Evolutionary conservation across 73 alveolate species (phyloP).

Genomic region (Breviolum minutum): DNA sequence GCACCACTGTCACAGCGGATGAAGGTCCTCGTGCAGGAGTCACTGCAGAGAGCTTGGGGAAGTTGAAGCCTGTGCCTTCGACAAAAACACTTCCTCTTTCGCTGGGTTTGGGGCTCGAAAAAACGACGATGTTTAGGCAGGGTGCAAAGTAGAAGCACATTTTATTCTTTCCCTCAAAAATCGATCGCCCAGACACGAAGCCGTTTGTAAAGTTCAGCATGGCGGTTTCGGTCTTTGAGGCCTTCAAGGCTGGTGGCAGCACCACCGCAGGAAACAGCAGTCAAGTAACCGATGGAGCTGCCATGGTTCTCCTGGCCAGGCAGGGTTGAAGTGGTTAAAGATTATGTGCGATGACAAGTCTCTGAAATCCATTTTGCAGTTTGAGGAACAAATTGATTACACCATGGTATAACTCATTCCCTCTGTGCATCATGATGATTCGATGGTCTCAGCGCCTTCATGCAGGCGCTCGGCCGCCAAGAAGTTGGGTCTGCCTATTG

Average conservation of each 20-base stretch:
- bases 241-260: constrained; percentile 99
- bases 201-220: neutral
- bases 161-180: too few relatives aligned
- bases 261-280: constrained; percentile 99
- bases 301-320: constrained; percentile 98
- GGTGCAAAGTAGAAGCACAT: neutral
- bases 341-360: too few relatives aligned
- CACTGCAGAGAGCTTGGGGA: constrained; percentile 97
- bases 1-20: constrained; percentile 97
- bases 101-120: neutral
- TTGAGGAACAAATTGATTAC: too few relatives aligned
- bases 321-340: constrained; percentile 27
- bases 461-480: constrained; percentile 98
- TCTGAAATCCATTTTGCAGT: too few relatives aligned
- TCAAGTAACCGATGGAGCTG: constrained; percentile 99
- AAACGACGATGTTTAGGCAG: neutral
- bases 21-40: constrained; percentile 99
- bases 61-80: constrained; percentile 97
- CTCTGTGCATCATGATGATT: too few relatives aligned
- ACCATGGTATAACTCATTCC: too few relatives aligned
- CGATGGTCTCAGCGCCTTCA: too few relatives aligned
- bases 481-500: constrained; percentile 98
- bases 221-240: constrained; percentile 54
- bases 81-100: too few relatives aligned
- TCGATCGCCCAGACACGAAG: neutral